Evolutionary conservation across 768 basidiomycete species (phyloP).

Genomic region (Goffeauzyma gilvescens): DNA sequence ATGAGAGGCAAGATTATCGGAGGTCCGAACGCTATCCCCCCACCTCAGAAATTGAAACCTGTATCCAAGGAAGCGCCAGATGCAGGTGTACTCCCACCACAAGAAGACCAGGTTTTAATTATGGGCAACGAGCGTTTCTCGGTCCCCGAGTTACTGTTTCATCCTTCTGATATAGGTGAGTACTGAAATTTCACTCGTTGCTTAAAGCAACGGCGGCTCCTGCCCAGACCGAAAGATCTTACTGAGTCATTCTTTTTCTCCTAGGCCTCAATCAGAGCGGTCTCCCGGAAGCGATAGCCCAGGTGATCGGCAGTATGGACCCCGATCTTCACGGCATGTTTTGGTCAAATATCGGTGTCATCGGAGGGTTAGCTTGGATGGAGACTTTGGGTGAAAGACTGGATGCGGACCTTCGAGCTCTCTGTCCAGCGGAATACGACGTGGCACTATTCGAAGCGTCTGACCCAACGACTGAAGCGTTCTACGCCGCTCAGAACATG

Average conservation of each 20-base stretch:
- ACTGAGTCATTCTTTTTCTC: neutral
- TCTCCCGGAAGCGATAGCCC: slow-evolving; percentile 52
- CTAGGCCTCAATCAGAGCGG: slow-evolving; percentile 65
- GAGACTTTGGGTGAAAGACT: slow-evolving; percentile 54
- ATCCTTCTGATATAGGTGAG: slow-evolving; percentile 72
- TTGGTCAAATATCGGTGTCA: slow-evolving; percentile 79
- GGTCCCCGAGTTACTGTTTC: slow-evolving; percentile 82
- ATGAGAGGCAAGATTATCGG: slow-evolving; percentile 37
- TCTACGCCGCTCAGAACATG: slow-evolving; percentile 30
- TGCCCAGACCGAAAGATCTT: too few relatives aligned
- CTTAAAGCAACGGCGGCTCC: too few relatives aligned
- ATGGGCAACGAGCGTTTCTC: slow-evolving; percentile 85
- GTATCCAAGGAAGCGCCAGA: slow-evolving; percentile 18
- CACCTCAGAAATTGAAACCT: neutral
- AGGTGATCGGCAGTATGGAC: slow-evolving; percentile 57
- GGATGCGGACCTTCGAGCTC: slow-evolving; percentile 53
- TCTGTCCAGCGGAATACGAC: slow-evolving; percentile 66
- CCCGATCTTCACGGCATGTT: slow-evolving; percentile 76
- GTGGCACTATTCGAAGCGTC: slow-evolving; percentile 49
- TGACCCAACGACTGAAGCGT: slow-evolving; percentile 22
- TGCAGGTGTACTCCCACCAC: slow-evolving; percentile 41
- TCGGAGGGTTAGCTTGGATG: slow-evolving; percentile 65
- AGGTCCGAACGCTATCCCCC: slow-evolving; percentile 19
- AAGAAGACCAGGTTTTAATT: slow-evolving; percentile 41
- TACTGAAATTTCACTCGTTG: neutral